Percentiles rank a stretch among this genome's conserved stretches.
Conservation (phyloP, 768 basidiomycete genomes). For the Trametes villosa region DNA sequence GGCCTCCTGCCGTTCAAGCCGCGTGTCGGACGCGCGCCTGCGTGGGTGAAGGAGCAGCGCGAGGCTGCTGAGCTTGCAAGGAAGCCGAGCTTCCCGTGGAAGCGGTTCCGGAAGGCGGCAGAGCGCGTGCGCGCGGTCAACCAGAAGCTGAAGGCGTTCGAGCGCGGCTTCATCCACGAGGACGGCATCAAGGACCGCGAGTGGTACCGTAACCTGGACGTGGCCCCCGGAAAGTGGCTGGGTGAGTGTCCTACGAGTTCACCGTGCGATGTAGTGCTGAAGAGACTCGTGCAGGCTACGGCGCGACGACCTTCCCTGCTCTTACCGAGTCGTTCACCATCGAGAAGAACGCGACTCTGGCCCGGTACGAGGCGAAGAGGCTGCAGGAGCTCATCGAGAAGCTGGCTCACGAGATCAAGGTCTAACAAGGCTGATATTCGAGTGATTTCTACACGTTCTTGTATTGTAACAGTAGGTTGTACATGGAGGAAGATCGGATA, state of each 20-base stretch:
- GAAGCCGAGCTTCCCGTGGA: constrained; percentile 26
- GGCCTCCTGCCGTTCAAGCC: constrained; percentile 24
- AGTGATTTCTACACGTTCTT: not conserved
- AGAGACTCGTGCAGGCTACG: constrained; percentile 59
- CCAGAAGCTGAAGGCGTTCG: constrained; percentile 69
- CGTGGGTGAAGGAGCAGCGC: constrained; percentile 32
- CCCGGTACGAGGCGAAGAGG: constrained; percentile 61
- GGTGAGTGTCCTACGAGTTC: constrained; percentile 47
- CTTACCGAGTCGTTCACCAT: constrained; percentile 76
- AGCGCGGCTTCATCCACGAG: constrained; percentile 79
- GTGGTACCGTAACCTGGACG: constrained; percentile 86
- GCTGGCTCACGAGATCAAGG: constrained; percentile 20
- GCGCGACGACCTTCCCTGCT: constrained; percentile 83
- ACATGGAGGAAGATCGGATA: not conserved
- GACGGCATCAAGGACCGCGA: constrained; percentile 79
- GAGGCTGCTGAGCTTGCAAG: constrained; percentile 13
- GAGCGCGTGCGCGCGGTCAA: constrained; percentile 64
- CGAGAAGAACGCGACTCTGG: constrained; percentile 66
- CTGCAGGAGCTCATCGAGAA: constrained; percentile 55
- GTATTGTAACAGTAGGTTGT: not conserved
- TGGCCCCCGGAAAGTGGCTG: constrained; percentile 86
- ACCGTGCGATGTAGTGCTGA: not conserved
- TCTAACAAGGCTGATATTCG: not conserved
- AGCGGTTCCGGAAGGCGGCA: constrained; percentile 57
- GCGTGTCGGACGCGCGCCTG: constrained; percentile 34